A percentile compares a stretch with the other conserved stretches of the same genome.
These are phyloP conservation scores for Drosera capensis DNA, from an alignment of 148 eudicot species.

Conservation along the genomic window DNA sequence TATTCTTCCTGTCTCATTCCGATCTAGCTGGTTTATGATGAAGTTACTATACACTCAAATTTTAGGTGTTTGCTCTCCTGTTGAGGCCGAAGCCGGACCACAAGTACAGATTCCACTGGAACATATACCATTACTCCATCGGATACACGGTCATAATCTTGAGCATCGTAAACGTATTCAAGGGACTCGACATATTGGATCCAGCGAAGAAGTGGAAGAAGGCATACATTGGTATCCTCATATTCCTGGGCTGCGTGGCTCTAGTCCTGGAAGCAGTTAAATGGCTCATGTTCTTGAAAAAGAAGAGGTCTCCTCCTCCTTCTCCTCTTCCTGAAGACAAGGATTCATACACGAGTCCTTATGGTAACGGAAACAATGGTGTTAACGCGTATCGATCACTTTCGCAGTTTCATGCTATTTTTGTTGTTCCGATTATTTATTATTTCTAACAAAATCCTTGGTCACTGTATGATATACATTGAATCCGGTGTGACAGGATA, in stretches of 20 bases:
- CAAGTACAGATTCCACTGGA: slow-evolving; percentile 40
- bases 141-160: slow-evolving; percentile 33
- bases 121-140: slow-evolving; percentile 36
- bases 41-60: neutral
- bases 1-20: neutral
- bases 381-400: too few species aligned
- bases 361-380: too few species aligned
- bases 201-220: slow-evolving; percentile 31
- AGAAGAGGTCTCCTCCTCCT: too few species aligned
- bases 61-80: slow-evolving; percentile 32
- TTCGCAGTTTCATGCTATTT: too few species aligned
- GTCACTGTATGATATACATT: too few species aligned
- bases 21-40: too few species aligned
- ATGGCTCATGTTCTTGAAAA: slow-evolving; percentile 29
- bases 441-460: too few species aligned
- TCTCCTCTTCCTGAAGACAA: too few species aligned
- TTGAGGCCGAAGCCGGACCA: slow-evolving; percentile 30
- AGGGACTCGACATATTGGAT: slow-evolving; percentile 30
- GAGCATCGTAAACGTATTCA: slow-evolving; percentile 33
- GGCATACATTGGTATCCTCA: slow-evolving; percentile 26
- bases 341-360: too few species aligned
- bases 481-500: too few species aligned
- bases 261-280: slow-evolving; percentile 23
- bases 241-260: slow-evolving; percentile 19
- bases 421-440: too few species aligned